phyloP scores from a whole-genome alignment of 345 rosid genomes.

The Hypericum perforatum region DNA sequence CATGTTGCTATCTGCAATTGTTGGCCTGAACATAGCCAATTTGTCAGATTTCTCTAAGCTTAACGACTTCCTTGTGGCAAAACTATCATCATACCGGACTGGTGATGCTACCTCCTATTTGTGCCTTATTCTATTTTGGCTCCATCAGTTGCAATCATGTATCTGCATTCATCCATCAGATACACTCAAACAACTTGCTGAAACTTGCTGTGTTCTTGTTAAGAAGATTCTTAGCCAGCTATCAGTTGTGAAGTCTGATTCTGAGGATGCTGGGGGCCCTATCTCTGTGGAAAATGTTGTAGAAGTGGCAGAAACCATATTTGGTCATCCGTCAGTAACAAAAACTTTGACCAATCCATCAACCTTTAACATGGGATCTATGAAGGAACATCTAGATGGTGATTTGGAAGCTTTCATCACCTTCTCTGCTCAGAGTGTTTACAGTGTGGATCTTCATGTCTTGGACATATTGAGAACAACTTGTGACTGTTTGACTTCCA shows the following conservation, averaged over 20 bases:
- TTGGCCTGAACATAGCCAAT: slow-evolving; percentile 23
- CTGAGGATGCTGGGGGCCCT: slow-evolving; percentile 16
- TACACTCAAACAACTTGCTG: slow-evolving; percentile 40
- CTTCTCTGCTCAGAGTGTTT: slow-evolving; percentile 30
- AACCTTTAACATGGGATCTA: slow-evolving; percentile 29
- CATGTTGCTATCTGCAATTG: slow-evolving; percentile 43
- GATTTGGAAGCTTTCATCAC: slow-evolving; percentile 31
- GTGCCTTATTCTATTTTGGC: slow-evolving; percentile 60
- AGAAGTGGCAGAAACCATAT: slow-evolving; percentile 47
- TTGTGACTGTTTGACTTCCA: slow-evolving; percentile 39
- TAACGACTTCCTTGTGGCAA: slow-evolving; percentile 48
- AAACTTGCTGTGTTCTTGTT: slow-evolving; percentile 48
- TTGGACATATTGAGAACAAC: slow-evolving; percentile 46
- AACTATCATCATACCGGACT: slow-evolving; percentile 33
- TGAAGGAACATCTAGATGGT: slow-evolving; percentile 19
- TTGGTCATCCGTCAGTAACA: slow-evolving; percentile 53
- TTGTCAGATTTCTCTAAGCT: slow-evolving; percentile 31
- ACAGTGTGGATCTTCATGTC: slow-evolving; percentile 46
- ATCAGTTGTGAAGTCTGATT: slow-evolving; percentile 24
- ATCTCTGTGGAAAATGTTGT: slow-evolving; percentile 22
- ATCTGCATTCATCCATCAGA: slow-evolving; percentile 30
- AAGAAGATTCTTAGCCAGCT: slow-evolving; percentile 41
- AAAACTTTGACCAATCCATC: slow-evolving; percentile 41
- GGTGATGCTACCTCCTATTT: slow-evolving; percentile 35
- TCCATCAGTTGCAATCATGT: slow-evolving; percentile 42